Evolutionary conservation across 2,329 filamentous ascomycete species (phyloP), one percentile per base, ranked within the genome.

Genomic region (Alternaria triticimaculans): DNA sequence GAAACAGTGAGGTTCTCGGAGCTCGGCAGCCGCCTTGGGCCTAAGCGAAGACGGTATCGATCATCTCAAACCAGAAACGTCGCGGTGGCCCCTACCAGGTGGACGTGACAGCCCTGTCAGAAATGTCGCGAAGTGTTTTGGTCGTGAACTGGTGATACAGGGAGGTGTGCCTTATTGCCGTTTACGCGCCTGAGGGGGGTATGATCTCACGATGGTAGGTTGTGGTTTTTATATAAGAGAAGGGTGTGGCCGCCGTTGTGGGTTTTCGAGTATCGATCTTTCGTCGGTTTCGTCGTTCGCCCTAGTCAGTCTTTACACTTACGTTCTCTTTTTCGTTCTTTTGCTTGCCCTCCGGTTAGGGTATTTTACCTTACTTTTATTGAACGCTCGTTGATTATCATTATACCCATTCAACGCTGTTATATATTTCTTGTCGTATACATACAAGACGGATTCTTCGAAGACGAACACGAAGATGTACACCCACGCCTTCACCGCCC

Each of bases 391-490:
- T 64, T 56, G 28, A 14, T 54, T 59, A 48, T 20, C 20, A 30
- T 25, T 56, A 62, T 48, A 49, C 18, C 45, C 28, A 26, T 48
- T 14, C 23, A 41, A 11, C 37, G n/a, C 2, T 41, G 37, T 41
- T 41, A 14, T 15, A 23, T 43, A 55, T 44, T 50, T 61, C 50
- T 49, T 45, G 55, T 25, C 28, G 20, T 58, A 53, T 18, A 53
- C 30, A 51, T n/a, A 33, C 15, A 37, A 33, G 49, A 23, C 49
- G n/a, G 5, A 45, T 21, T 4, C 12, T 14, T 49, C 26, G 9
- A 53, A 30, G 57, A 12, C 10, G 23, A 43, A 25, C 8, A 25
- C 46, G 26, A 44, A 58, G 15, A 75, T 75, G 73, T 63, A 72
- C 56, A 51, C 63, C 56, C 28, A 58, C 44, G 50, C 57, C n/a